Percentiles rank a stretch among this genome's conserved stretches.
These are phyloP conservation scores for Alternaria burnsii DNA, from an alignment of 2,329 filamentous ascomycete species.

Conservation along the genomic window DNA sequence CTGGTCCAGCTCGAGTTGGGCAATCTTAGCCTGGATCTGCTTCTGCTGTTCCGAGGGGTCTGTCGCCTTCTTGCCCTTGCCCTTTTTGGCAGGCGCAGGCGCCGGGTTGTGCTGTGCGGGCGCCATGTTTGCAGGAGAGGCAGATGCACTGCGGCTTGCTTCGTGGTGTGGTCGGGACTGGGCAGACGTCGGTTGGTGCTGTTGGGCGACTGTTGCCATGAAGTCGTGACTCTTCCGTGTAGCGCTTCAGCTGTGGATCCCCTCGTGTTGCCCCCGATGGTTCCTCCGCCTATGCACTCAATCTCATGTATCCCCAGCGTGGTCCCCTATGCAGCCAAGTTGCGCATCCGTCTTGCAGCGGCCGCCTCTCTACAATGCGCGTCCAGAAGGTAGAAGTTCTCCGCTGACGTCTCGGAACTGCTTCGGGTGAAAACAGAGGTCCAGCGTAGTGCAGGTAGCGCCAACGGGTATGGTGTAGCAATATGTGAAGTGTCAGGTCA, in stretches of 20 bases:
- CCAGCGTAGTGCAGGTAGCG: slow-evolving; percentile 13
- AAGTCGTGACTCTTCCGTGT: slow-evolving; percentile 28
- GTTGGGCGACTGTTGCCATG: slow-evolving; percentile 51
- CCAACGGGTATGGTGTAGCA: slow-evolving; percentile 11
- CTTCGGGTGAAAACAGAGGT: slow-evolving; percentile 18
- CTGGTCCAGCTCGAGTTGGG: slow-evolving; percentile 91
- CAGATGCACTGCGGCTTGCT: slow-evolving; percentile 51
- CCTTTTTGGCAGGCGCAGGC: slow-evolving; percentile 72
- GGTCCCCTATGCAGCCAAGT: slow-evolving; percentile 17
- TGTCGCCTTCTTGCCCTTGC: slow-evolving; percentile 82
- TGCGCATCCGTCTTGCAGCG: slow-evolving; percentile 29
- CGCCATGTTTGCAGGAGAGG: slow-evolving; percentile 56
- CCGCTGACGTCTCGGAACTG: slow-evolving; percentile 41
- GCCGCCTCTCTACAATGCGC: slow-evolving; percentile 26
- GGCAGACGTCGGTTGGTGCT: slow-evolving; percentile 43
- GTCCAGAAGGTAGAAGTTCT: slow-evolving; percentile 18
- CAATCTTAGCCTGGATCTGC: slow-evolving; percentile 90
- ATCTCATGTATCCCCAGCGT: slow-evolving; percentile 6
- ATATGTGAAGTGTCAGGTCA: slow-evolving; percentile 13
- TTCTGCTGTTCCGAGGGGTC: slow-evolving; percentile 92
- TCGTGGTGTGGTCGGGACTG: slow-evolving; percentile 50
- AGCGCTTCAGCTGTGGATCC: slow-evolving; percentile 20
- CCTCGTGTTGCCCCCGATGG: slow-evolving; percentile 26
- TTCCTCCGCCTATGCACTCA: slow-evolving; percentile 15
- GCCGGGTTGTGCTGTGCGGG: slow-evolving; percentile 59